Evolutionary conservation across 75 land plant species (phyloP), one percentile per base, ranked within the genome.

Genomic region (Picea sitchensis): DNA sequence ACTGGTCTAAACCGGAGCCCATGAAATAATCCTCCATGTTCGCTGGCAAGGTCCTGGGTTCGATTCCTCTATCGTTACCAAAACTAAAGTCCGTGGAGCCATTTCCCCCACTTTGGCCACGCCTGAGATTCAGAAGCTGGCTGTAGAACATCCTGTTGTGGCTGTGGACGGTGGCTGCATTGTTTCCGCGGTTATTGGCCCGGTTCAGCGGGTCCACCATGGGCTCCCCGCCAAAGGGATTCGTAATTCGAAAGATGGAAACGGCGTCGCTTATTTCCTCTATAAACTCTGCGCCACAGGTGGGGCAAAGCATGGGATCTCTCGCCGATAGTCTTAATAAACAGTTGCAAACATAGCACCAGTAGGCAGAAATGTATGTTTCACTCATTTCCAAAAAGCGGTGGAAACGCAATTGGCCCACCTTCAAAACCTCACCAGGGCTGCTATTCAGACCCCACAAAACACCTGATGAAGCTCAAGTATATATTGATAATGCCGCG

Each of bases 1-100:
- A 76, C 31, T 88, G 85, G 7, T 90, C 85, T 14, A 92, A 67
- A 41, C 86, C 88, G 4, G 84, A 77, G 21, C 87, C 85, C 51
- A 86, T 47, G 61, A 88, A 83, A 44, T 80, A 83, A 41, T 89
- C 92, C 21, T 82, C 79, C 18, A 81, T 18, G 67, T 83, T 79
- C 14, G 81, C 77, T 5, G 78, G 41, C 41, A 77, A 18, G 4
- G 84, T 68, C 58, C 86, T 67, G 36, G 72, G 20, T 18, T 86
- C 83, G 32, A 62, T 61, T 44, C 89, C 85, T 9, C 81, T 41
- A 2, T 75, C 78, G 4, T 80, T 83, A 75, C 72, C 83, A 30
- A 82, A 32, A 13, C 80, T 61, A 30, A 84, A 58, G 31, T 75
- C 79, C 80, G 81, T 0, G 14, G 84, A 80, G 34, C 87, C 82